phyloP scores from a whole-genome alignment of 352 stramenopile species.

The Phytophthora vignae region DNA sequence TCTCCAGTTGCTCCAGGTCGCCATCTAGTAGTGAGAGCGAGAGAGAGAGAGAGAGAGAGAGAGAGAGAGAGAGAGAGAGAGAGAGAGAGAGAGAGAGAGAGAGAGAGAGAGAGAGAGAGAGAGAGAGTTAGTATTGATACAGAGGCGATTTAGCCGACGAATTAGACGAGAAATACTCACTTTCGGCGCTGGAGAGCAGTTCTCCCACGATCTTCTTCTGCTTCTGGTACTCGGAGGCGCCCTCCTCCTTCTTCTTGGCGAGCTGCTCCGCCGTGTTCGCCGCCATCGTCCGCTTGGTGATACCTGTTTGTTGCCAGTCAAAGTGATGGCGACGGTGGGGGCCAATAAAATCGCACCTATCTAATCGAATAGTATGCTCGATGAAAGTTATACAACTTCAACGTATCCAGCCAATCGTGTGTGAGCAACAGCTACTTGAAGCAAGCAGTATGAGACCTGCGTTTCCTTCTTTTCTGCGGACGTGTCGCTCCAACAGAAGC shows the following conservation, averaged over 20 bases:
- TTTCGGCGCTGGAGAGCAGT: constrained; percentile 76
- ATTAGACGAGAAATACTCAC: constrained; percentile 37
- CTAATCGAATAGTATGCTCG: constrained; percentile 3
- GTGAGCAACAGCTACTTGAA: too few relatives aligned
- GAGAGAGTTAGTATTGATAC: constrained; percentile 1
- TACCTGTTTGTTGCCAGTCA: constrained; percentile 28
- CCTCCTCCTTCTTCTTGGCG: constrained; percentile 62
- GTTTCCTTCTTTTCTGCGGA: background rate
- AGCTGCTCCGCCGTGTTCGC: constrained; percentile 33
- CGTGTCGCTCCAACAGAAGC: constrained; percentile 10
- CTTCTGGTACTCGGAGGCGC: constrained; percentile 76
- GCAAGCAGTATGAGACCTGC: too few relatives aligned
- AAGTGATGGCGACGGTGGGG: constrained; percentile 28
- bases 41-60: too few relatives aligned
- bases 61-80: too few relatives aligned
- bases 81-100: too few relatives aligned
- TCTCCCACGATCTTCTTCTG: constrained; percentile 83
- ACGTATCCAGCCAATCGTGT: constrained; percentile 12
- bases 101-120: too few relatives aligned
- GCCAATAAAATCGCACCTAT: constrained; percentile 11
- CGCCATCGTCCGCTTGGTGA: constrained; percentile 29
- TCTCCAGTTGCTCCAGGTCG: constrained; percentile 72
- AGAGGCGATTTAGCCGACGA: background rate
- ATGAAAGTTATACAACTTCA: constrained; percentile 9
- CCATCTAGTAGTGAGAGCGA: constrained; percentile 52